These are phyloP conservation scores for Macrolepiota dolichaula DNA, from an alignment of 768 basidiomycete species.

Conservation along the genomic window DNA sequence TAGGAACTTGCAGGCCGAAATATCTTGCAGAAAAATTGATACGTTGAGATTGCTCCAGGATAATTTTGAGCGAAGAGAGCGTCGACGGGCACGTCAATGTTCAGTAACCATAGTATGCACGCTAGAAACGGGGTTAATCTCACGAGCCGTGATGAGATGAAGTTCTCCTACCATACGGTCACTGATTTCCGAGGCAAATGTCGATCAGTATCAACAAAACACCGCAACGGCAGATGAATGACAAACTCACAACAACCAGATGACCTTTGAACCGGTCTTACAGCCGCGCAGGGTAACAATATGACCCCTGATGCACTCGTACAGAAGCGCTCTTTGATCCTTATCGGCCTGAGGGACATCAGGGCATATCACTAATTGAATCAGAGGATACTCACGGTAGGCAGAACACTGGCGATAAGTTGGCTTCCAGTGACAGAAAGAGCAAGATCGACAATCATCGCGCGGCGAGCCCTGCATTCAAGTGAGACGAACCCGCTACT, in stretches of 20 bases:
- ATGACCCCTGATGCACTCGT: slow-evolving; percentile 84
- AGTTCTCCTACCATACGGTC: slow-evolving; percentile 38
- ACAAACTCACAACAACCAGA: slow-evolving; percentile 74
- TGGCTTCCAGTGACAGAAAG: slow-evolving; percentile 84
- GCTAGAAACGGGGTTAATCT: slow-evolving; percentile 20
- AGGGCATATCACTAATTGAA: slow-evolving; percentile 7
- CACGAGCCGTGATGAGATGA: slow-evolving; percentile 5
- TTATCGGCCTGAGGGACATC: slow-evolving; percentile 62
- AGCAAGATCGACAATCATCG: slow-evolving; percentile 85
- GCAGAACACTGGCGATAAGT: slow-evolving; percentile 77
- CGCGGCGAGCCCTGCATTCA: slow-evolving; percentile 50
- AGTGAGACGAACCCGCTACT: neutral
- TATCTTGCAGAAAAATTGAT: slow-evolving; percentile 12
- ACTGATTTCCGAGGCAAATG: slow-evolving; percentile 17
- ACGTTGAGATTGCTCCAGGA: slow-evolving; percentile 10
- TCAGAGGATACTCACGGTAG: slow-evolving; percentile 47
- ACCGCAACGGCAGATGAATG: neutral
- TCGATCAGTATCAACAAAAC: neutral
- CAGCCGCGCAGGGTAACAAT: slow-evolving; percentile 89
- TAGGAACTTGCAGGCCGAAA: slow-evolving; percentile 6
- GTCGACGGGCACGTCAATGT: neutral
- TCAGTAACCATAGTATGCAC: slow-evolving; percentile 45
- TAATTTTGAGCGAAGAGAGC: neutral
- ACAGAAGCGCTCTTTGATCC: slow-evolving; percentile 77
- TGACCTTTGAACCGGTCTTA: slow-evolving; percentile 89